phyloP scores from a whole-genome alignment of 2,329 filamentous ascomycete species.

The Colletotrichum tropicicola region DNA sequence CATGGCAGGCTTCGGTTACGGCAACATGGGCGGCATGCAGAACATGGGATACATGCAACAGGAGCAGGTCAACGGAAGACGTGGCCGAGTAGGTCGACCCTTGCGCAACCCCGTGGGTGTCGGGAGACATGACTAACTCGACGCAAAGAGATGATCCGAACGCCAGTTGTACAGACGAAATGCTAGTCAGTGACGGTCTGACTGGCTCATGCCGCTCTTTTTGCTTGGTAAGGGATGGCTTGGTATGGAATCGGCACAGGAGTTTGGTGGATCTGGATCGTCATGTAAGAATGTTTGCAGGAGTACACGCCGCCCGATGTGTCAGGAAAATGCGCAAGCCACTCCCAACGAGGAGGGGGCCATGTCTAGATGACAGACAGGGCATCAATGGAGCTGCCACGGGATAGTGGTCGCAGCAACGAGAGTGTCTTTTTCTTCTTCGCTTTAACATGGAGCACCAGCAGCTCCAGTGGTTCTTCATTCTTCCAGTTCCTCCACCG shows the following conservation, averaged over 20 bases:
- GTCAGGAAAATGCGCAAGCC: slow-evolving; percentile 30
- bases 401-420: slow-evolving; percentile 28
- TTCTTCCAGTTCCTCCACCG: slow-evolving; percentile 1
- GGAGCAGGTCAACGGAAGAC: slow-evolving; percentile 63
- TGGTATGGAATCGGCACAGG: slow-evolving; percentile 30
- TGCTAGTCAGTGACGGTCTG: slow-evolving; percentile 25
- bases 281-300: slow-evolving; percentile 32
- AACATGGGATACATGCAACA: slow-evolving; percentile 64
- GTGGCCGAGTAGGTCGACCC: slow-evolving; percentile 65
- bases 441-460: slow-evolving; percentile 18
- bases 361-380: slow-evolving; percentile 31
- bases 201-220: slow-evolving; percentile 30
- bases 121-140: slow-evolving; percentile 18
- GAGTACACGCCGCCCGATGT: slow-evolving; percentile 28
- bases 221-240: slow-evolving; percentile 24
- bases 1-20: slow-evolving; percentile 56
- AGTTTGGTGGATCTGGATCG: slow-evolving; percentile 30
- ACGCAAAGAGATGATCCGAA: slow-evolving; percentile 22
- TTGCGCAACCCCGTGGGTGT: slow-evolving; percentile 30
- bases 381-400: slow-evolving; percentile 17
- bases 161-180: slow-evolving; percentile 11
- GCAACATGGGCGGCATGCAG: slow-evolving; percentile 54
- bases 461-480: slow-evolving; percentile 15
- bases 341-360: slow-evolving; percentile 25
- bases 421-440: slow-evolving; percentile 26